phyloP scores from a whole-genome alignment of 352 stramenopile species.

The Aphanomyces stellatus region DNA sequence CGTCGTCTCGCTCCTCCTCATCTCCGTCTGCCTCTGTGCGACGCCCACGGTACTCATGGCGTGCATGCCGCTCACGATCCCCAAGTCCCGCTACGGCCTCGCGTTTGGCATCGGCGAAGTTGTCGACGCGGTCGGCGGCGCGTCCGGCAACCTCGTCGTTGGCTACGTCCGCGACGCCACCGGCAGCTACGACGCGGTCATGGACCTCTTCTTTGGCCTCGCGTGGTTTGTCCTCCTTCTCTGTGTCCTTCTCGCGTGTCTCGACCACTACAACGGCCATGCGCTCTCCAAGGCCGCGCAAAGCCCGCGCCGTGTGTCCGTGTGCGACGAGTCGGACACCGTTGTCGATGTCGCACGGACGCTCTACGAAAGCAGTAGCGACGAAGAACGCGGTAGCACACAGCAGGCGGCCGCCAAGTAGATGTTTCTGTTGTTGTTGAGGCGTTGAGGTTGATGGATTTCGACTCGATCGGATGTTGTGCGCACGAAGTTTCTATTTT shows the following conservation, averaged over 20 bases:
- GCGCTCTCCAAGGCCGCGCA: neutral
- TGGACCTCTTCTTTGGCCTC: constrained; percentile 27
- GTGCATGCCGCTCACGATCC: constrained; percentile 22
- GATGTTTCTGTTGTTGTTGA: no score
- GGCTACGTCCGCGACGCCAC: constrained; percentile 23
- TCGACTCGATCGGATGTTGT: no score
- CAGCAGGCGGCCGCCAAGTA: no score
- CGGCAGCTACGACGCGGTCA: constrained; percentile 31
- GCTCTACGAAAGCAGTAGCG: neutral
- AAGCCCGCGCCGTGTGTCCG: neutral
- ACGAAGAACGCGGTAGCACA: neutral
- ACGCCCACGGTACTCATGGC: constrained; percentile 24
- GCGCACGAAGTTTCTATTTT: no score
- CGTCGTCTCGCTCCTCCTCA: constrained; percentile 19
- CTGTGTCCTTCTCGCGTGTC: neutral
- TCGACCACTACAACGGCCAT: neutral
- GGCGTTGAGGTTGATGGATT: no score
- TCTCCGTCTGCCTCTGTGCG: constrained; percentile 19
- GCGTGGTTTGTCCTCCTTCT: constrained; percentile 15
- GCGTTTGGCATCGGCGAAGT: constrained; percentile 25
- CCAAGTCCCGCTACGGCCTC: constrained; percentile 20
- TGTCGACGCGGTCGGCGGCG: constrained; percentile 18
- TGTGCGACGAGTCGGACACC: constrained; percentile 1
- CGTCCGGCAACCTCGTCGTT: constrained; percentile 22
- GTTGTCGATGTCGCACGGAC: neutral